Base-by-base conservation (phyloP, 192 early-diverging fungal species). In the Entomortierella beljakovae region DNA sequence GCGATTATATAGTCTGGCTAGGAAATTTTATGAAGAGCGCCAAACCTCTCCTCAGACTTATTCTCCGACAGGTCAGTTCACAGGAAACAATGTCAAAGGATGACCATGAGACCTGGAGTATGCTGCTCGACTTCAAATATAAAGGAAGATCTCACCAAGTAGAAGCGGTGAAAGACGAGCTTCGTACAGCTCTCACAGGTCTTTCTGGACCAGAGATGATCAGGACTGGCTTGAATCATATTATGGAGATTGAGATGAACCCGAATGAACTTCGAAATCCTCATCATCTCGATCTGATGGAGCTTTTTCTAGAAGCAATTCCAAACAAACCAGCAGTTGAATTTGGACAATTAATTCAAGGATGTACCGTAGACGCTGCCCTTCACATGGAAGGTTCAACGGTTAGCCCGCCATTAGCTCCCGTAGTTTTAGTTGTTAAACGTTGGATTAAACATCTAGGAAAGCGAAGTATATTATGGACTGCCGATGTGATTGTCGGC, bases 241-340 rank as follows among this genome's bases (percentile, higher is more conserved):
- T 79, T 51, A 70, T 70, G 62, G 48, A 63, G 8, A 43, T 63
- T 2, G 75, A 79, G 40, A 37, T 79, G 75, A 79, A 79, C 48
- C 75, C 75, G 34, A 70, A 70, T 50, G 75, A 79, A n/a, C 51
- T 70, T 33, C 69, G 70, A 37, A 79, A 79, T 18, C 75, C 75
- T 3, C 61, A 70, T 38, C 75, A 79, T 26, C 29, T 79, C 32
- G 75, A 79, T 31, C 46, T 79, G 22, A 79, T 79, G 75, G 75
- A 79, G 28, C 51, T 70, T 8, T 49, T 79, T 50, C n/a, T 79
- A 22, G 67, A 70, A 13, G 55, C 61, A 0, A 69, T 79, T 25
- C 61, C 67, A 4, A 67, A 70, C 18, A 79, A 60, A 25, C 75
- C 75, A 8, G 75, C 61, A n/a, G 61, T 79, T 0, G 75, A 64